Percentiles rank a stretch among this genome's conserved stretches.
Evolutionary conservation across 441 rosid species (phyloP).

Genomic region (Bocquillonia castaneifolia): DNA sequence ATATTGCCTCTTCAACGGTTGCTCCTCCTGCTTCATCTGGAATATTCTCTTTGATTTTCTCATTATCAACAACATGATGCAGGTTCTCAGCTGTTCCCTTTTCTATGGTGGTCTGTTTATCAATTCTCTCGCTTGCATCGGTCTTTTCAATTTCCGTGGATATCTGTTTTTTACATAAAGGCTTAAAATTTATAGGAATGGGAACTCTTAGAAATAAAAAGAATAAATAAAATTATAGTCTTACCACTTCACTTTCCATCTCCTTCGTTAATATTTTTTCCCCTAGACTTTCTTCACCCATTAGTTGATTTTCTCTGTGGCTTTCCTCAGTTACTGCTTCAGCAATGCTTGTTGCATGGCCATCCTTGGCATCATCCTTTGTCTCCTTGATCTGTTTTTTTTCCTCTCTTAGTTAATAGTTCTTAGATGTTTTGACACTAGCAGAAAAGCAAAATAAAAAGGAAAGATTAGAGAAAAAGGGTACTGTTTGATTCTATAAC

Average conservation of each 20-base stretch:
- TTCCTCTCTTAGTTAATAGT: slow-evolving; percentile 11
- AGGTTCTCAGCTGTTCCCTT: slow-evolving; percentile 22
- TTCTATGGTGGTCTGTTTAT: slow-evolving; percentile 25
- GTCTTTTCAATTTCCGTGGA: slow-evolving; percentile 18
- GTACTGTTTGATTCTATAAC: slow-evolving; percentile 5
- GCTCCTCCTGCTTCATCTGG: slow-evolving; percentile 22
- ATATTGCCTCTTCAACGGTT: slow-evolving; percentile 21
- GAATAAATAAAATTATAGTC: slow-evolving; percentile 6
- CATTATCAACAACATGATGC: slow-evolving; percentile 25
- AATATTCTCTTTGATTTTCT: slow-evolving; percentile 20
- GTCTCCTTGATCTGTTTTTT: slow-evolving; percentile 34
- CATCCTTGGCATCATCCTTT: slow-evolving; percentile 24
- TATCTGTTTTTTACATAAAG: slow-evolving; percentile 26
- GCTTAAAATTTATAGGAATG: slow-evolving; percentile 13
- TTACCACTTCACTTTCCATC: slow-evolving; percentile 29
- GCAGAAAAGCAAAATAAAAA: slow-evolving; percentile 3
- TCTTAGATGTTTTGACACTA: slow-evolving; percentile 8
- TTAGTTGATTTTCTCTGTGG: slow-evolving; percentile 23
- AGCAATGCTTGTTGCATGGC: slow-evolving; percentile 10
- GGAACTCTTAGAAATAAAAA: slow-evolving; percentile 1
- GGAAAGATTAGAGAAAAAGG: not conserved
- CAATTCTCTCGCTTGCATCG: slow-evolving; percentile 20
- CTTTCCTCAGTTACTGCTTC: slow-evolving; percentile 30
- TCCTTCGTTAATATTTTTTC: not conserved
- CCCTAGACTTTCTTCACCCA: slow-evolving; percentile 24